A percentile compares a stretch with the other conserved stretches of the same genome.
Evolutionary conservation across 345 rosid species (phyloP).

Genomic region (Gossypium longicalyx): DNA sequence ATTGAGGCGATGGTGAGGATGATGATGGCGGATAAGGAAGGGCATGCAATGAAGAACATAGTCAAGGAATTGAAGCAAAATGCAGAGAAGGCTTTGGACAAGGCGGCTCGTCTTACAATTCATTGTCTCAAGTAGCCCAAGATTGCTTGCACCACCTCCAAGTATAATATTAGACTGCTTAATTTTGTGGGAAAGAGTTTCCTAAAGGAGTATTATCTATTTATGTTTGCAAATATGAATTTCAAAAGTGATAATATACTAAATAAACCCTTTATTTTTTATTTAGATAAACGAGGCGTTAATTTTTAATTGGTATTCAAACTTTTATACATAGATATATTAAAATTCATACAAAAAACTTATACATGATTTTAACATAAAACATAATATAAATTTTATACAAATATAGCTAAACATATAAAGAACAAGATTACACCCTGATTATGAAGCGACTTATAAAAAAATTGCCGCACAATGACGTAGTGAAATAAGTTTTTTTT

Average conservation of each 20-base stretch:
- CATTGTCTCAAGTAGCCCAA: constrained; percentile 31
- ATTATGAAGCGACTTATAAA: too few species aligned
- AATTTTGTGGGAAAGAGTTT: not conserved
- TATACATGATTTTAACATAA: too few species aligned
- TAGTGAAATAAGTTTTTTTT: too few species aligned
- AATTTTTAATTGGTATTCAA: too few species aligned
- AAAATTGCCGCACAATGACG: too few species aligned
- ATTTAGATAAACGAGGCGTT: too few species aligned
- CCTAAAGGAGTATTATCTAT: not conserved
- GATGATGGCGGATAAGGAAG: constrained; percentile 29
- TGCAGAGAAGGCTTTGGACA: constrained; percentile 29
- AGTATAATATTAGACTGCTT: not conserved
- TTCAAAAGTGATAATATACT: not conserved
- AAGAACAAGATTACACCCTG: too few species aligned
- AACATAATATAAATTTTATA: too few species aligned
- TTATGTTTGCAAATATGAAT: not conserved
- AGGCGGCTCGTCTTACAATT: constrained; percentile 37
- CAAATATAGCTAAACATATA: too few species aligned
- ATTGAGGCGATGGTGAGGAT: constrained; percentile 38
- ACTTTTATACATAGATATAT: too few species aligned
- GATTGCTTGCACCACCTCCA: constrained; percentile 8
- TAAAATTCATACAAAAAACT: too few species aligned
- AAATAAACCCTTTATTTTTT: too few species aligned
- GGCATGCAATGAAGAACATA: constrained; percentile 24
- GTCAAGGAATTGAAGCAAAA: constrained; percentile 29